Conservation (phyloP, 306 rosid genomes). For the Dryas alaskensis region DNA sequence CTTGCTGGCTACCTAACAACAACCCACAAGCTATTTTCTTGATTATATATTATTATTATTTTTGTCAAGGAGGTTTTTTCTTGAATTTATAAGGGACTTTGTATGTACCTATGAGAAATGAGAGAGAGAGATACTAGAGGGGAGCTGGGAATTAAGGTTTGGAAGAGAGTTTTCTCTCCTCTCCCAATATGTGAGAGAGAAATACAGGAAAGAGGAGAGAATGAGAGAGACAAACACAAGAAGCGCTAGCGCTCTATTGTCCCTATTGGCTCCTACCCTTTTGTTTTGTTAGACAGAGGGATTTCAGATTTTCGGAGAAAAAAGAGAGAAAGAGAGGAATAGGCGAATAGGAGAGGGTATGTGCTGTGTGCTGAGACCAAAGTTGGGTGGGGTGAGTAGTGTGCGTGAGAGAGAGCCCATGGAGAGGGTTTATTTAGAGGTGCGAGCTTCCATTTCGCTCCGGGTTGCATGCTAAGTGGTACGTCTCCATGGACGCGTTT, state of each 20-base stretch:
- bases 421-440: slow-evolving; percentile 45
- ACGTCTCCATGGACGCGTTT: slow-evolving; percentile 53
- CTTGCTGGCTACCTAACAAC: background rate
- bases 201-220: slow-evolving; percentile 26
- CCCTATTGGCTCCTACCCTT: background rate
- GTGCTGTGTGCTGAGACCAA: slow-evolving; percentile 25
- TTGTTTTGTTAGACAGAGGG: background rate
- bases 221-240: background rate
- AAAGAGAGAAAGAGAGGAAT: background rate
- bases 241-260: background rate
- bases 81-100: background rate
- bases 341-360: background rate
- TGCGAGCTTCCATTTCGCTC: slow-evolving; percentile 62
- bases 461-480: slow-evolving; percentile 71
- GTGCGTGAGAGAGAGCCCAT: background rate
- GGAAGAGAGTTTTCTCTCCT: slow-evolving; percentile 41
- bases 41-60: background rate
- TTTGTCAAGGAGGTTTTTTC: background rate
- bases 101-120: slow-evolving; percentile 12
- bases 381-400: slow-evolving; percentile 24
- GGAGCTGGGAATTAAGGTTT: background rate
- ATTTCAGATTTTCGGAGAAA: slow-evolving; percentile 25
- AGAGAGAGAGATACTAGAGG: background rate
- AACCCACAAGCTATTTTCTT: too few species aligned
- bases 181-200: slow-evolving; percentile 33